Conservation (phyloP, 495 filamentous ascomycete species). For the Recurvomyces mirabilis region DNA sequence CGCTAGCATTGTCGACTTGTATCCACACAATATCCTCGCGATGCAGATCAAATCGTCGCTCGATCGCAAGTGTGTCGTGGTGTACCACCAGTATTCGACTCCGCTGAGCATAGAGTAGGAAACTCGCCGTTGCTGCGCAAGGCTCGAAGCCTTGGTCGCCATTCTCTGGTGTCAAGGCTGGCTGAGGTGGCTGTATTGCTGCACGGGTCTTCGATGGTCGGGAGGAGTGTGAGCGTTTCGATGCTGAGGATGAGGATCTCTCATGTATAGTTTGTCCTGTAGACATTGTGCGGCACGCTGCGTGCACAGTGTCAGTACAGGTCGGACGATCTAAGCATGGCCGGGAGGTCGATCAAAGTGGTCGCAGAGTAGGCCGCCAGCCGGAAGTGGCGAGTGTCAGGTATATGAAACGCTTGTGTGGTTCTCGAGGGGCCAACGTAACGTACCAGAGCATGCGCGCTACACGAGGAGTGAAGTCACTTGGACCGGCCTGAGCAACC, state of each 20-base stretch:
- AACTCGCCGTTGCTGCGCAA: slow-evolving; percentile 74
- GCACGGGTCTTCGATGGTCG: not conserved
- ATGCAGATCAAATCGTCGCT: slow-evolving; percentile 77
- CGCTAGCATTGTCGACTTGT: slow-evolving; percentile 85
- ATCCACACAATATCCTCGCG: slow-evolving; percentile 71
- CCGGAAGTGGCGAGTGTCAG: slow-evolving; percentile 17
- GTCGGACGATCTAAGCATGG: slow-evolving; percentile 2
- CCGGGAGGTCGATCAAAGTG: slow-evolving; percentile 2
- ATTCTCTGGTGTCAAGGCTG: slow-evolving; percentile 39
- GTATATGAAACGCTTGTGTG: slow-evolving; percentile 15
- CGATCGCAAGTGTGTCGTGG: slow-evolving; percentile 84
- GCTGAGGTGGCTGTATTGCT: slow-evolving; percentile 29
- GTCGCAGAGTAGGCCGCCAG: slow-evolving; percentile 8
- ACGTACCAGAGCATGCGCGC: slow-evolving; percentile 17
- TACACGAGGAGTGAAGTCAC: slow-evolving; percentile 9
- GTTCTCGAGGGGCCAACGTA: not conserved
- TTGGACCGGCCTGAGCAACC: slow-evolving; percentile 1
- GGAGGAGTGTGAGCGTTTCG: slow-evolving; percentile 23
- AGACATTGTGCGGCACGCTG: slow-evolving; percentile 36
- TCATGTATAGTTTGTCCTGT: slow-evolving; percentile 36
- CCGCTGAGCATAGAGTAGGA: slow-evolving; percentile 78
- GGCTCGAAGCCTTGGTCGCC: slow-evolving; percentile 58
- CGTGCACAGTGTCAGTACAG: slow-evolving; percentile 14
- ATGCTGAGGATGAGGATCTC: slow-evolving; percentile 49
- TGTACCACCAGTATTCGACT: slow-evolving; percentile 68